Evolutionary conservation across 2,329 filamentous ascomycete species (phyloP).

Genomic region (Alternaria infectoria): DNA sequence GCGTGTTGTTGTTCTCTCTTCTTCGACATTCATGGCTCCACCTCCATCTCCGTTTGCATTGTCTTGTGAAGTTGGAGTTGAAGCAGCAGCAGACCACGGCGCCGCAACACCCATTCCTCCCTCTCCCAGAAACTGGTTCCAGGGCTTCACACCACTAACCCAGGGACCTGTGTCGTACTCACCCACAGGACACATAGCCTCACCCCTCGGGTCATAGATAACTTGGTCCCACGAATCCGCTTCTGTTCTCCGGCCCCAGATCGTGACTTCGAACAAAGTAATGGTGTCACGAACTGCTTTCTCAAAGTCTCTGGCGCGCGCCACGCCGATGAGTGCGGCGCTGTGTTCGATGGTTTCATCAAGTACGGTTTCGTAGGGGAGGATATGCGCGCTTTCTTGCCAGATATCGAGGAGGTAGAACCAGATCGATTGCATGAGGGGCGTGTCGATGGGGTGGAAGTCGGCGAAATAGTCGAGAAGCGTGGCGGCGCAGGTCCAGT

Average conservation of each 20-base stretch:
- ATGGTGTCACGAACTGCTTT: not conserved
- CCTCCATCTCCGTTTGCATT: not conserved
- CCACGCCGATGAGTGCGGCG: not conserved
- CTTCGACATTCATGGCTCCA: not conserved
- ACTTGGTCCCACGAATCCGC: not conserved
- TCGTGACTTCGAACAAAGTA: constrained; percentile 1
- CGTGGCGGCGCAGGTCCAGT: constrained; percentile 23
- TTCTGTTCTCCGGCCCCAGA: constrained; percentile 1
- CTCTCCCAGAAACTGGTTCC: constrained; percentile 35
- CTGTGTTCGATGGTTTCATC: not conserved
- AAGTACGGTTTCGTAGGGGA: not conserved
- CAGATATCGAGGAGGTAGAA: constrained; percentile 35
- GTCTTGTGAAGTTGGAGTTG: not conserved
- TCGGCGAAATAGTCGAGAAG: constrained; percentile 43
- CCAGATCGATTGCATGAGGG: constrained; percentile 35
- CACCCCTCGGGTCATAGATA: constrained; percentile 14
- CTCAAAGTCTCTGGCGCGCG: constrained; percentile 2
- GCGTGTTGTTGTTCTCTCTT: not conserved
- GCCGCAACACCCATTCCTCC: constrained; percentile 26
- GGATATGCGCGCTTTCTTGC: constrained; percentile 14
- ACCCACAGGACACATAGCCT: not conserved
- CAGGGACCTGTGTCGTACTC: constrained; percentile 19
- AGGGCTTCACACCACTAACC: constrained; percentile 32
- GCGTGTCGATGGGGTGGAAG: constrained; percentile 27
- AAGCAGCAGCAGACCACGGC: not conserved